These are phyloP conservation scores for Grosmannia penicillata DNA, from an alignment of 2,329 filamentous ascomycete genomes.

Conservation along the genomic window DNA sequence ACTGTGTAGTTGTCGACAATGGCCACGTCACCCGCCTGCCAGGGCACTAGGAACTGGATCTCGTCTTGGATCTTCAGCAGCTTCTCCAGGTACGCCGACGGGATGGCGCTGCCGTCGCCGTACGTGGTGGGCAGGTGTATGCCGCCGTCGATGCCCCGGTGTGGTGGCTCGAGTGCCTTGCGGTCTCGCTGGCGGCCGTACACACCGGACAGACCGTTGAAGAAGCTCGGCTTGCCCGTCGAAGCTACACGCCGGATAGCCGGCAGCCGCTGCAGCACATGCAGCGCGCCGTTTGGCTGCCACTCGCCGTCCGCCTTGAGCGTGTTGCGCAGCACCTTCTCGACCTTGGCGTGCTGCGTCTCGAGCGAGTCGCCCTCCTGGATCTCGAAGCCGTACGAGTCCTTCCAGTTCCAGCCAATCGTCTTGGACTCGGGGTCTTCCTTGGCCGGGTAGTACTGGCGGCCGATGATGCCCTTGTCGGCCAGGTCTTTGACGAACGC, in stretches of 20 bases:
- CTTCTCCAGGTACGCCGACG: slow-evolving; percentile 4
- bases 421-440: slow-evolving; percentile 6
- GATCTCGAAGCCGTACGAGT: slow-evolving; percentile 9
- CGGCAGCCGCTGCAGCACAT: slow-evolving; percentile 7
- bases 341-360: slow-evolving; percentile 6
- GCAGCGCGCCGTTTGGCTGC: slow-evolving; percentile 7
- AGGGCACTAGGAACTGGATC: slow-evolving; percentile 7
- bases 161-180: slow-evolving; percentile 4
- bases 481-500: slow-evolving; percentile 5
- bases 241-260: slow-evolving; percentile 5
- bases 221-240: slow-evolving; percentile 2
- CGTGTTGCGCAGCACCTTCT: slow-evolving; percentile 1
- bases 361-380: slow-evolving; percentile 1
- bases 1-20: slow-evolving; percentile 8
- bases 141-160: slow-evolving; percentile 4
- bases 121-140: slow-evolving; percentile 6
- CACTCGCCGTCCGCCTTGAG: slow-evolving; percentile 5
- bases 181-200: slow-evolving; percentile 4
- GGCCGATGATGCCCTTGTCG: slow-evolving; percentile 6
- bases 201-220: slow-evolving; percentile 8
- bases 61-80: slow-evolving; percentile 5
- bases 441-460: slow-evolving; percentile 8
- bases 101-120: slow-evolving; percentile 5
- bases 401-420: slow-evolving; percentile 10
- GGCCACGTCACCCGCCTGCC: slow-evolving; percentile 8